A percentile compares a stretch with the other conserved stretches of the same genome.
These are phyloP conservation scores for Salix suchowensis DNA, from an alignment of 345 rosid genomes.

Conservation along the genomic window DNA sequence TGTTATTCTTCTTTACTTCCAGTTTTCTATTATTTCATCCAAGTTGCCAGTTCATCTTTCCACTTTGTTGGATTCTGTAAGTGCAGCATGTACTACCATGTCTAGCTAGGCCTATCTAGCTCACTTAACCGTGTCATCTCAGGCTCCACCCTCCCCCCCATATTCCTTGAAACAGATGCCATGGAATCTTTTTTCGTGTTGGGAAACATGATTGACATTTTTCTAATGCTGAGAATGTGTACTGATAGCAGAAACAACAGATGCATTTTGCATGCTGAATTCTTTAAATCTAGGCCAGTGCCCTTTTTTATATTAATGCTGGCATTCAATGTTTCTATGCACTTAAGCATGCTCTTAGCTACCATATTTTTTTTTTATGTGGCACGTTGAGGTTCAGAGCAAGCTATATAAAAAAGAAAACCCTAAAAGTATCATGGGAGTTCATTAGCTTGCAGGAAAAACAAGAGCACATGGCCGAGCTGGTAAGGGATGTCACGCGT, in stretches of 20 bases:
- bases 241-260: background rate
- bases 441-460: background rate
- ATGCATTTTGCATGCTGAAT: background rate
- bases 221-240: background rate
- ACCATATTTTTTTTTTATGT: background rate
- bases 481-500: constrained; percentile 8
- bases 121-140: background rate
- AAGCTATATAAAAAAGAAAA: background rate
- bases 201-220: background rate
- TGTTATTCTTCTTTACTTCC: background rate
- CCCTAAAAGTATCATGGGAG: background rate
- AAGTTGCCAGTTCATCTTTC: constrained; percentile 1
- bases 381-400: background rate
- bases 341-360: constrained; percentile 11
- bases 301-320: background rate
- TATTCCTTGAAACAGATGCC: background rate
- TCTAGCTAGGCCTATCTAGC: background rate
- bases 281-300: background rate
- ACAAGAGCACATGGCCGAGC: constrained; percentile 5
- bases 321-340: constrained; percentile 1
- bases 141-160: background rate
- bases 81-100: background rate
- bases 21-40: background rate
- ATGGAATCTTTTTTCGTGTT: constrained; percentile 4
- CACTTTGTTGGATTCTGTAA: background rate